These are phyloP conservation scores for Thelonectria blattea DNA, from an alignment of 2,329 filamentous ascomycete genomes.

Conservation along the genomic window DNA sequence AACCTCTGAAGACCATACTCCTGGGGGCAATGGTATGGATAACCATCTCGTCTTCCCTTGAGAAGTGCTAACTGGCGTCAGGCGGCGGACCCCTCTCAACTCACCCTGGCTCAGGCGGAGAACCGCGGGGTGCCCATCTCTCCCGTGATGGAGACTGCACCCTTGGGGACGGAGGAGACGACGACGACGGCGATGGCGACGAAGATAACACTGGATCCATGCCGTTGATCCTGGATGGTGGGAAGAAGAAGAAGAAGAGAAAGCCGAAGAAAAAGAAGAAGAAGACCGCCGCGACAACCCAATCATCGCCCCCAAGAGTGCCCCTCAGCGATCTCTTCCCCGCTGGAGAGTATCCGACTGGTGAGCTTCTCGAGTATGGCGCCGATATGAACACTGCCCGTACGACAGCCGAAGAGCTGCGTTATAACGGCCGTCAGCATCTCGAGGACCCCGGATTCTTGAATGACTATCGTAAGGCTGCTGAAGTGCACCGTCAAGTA, in stretches of 20 bases:
- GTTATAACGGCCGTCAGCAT: conserved; percentile 30
- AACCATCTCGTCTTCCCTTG: not conserved
- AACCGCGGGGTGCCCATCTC: conserved; percentile 49
- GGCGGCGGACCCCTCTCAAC: conserved; percentile 29
- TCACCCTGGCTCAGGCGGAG: conserved; percentile 42
- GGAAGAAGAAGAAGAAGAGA: conserved; percentile 39
- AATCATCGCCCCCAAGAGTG: conserved; percentile 44
- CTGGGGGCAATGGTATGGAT: conserved; percentile 40
- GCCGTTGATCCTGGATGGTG: conserved; percentile 26
- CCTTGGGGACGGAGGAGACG: conserved; percentile 42
- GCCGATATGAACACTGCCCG: conserved; percentile 30
- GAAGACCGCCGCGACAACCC: conserved; percentile 32
- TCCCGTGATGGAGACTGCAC: conserved; percentile 51
- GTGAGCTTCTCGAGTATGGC: conserved; percentile 38
- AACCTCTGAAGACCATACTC: conserved; percentile 45
- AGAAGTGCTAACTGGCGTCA: conserved; percentile 18
- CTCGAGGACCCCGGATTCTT: conserved; percentile 59
- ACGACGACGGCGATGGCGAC: conserved; percentile 39
- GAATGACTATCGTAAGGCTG: conserved; percentile 77
- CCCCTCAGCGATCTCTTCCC: conserved; percentile 41
- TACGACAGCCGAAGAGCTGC: conserved; percentile 36
- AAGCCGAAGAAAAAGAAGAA: conserved; percentile 32
- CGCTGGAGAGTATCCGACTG: conserved; percentile 37
- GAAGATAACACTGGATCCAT: conserved; percentile 29
- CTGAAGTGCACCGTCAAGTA: conserved; percentile 82